Percentiles rank a stretch among this genome's conserved stretches.
phyloP scores from a whole-genome alignment of 768 basidiomycete species.

The Amylocystis lapponica region DNA sequence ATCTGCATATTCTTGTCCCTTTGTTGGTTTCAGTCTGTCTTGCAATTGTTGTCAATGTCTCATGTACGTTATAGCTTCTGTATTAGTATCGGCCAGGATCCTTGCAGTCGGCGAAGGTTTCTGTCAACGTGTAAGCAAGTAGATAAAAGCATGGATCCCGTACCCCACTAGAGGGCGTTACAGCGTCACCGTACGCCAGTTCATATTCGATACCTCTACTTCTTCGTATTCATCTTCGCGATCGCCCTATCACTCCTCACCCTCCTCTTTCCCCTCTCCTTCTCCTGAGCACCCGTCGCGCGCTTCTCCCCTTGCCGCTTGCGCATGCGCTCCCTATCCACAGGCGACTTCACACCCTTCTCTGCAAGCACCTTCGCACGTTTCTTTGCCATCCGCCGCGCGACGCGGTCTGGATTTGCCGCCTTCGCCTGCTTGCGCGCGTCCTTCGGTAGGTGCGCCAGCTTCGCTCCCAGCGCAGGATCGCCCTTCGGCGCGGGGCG shows the following conservation, averaged over 20 bases:
- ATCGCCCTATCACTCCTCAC: slow-evolving; percentile 50
- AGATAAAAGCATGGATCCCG: too few relatives aligned
- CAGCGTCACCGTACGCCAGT: too few relatives aligned
- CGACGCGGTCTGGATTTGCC: slow-evolving; percentile 72
- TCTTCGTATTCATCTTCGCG: slow-evolving; percentile 54
- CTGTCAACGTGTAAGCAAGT: too few relatives aligned
- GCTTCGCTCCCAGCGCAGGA: slow-evolving; percentile 70
- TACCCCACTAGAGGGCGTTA: too few relatives aligned
- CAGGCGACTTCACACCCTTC: slow-evolving; percentile 30
- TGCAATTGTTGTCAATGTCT: too few relatives aligned
- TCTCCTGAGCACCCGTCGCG: slow-evolving; percentile 22
- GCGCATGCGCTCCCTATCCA: slow-evolving; percentile 41
- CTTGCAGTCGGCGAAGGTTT: too few relatives aligned
- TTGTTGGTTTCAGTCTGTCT: too few relatives aligned
- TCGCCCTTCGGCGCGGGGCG: slow-evolving; percentile 66
- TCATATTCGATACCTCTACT: too few relatives aligned
- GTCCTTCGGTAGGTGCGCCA: slow-evolving; percentile 75
- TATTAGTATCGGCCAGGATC: too few relatives aligned
- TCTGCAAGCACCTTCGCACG: slow-evolving; percentile 56
- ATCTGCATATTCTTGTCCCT: too few relatives aligned
- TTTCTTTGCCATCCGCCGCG: slow-evolving; percentile 87
- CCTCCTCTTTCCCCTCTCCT: slow-evolving; percentile 36
- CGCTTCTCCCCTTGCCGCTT: slow-evolving; percentile 32
- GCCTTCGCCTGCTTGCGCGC: slow-evolving; percentile 83
- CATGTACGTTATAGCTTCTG: too few relatives aligned